Evolutionary conservation across 2,329 filamentous ascomycete genomes (phyloP).

Genomic region (Calonectria pteridis): DNA sequence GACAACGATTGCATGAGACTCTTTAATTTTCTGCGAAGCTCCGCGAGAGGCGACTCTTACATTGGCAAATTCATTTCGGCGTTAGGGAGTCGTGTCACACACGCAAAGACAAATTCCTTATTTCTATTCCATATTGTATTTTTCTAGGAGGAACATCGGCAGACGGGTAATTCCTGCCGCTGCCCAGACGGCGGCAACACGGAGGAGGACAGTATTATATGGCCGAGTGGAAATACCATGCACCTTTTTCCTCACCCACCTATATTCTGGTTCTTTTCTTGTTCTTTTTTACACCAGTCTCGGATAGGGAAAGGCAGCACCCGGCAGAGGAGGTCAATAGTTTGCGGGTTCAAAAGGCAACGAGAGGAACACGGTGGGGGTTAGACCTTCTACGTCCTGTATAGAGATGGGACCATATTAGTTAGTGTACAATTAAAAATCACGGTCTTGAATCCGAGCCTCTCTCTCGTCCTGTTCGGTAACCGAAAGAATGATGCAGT

Average conservation of each 20-base stretch:
- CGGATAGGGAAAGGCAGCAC: conserved; percentile 4
- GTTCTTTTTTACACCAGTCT: conserved; percentile 25
- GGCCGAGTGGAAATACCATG: conserved; percentile 35
- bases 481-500: too few species aligned
- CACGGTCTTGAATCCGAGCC: conserved; percentile 31
- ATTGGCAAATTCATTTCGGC: conserved; percentile 41
- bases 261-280: conserved; percentile 34
- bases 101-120: conserved; percentile 37
- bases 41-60: conserved; percentile 37
- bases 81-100: conserved; percentile 45
- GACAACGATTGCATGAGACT: conserved; percentile 45
- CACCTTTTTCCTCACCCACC: conserved; percentile 21
- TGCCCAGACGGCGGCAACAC: background rate
- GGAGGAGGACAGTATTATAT: conserved; percentile 1
- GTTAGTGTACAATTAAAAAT: conserved; percentile 45
- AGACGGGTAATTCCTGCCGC: conserved; percentile 14
- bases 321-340: conserved; percentile 7
- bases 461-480: background rate
- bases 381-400: conserved; percentile 14
- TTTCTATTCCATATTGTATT: conserved; percentile 34
- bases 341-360: conserved; percentile 2
- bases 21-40: conserved; percentile 51
- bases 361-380: conserved; percentile 8
- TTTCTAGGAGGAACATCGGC: conserved; percentile 28
- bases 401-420: conserved; percentile 40